Evolutionary conservation across 2,329 filamentous ascomycete genomes (phyloP).

Genomic region (Ophiostoma piceae): DNA sequence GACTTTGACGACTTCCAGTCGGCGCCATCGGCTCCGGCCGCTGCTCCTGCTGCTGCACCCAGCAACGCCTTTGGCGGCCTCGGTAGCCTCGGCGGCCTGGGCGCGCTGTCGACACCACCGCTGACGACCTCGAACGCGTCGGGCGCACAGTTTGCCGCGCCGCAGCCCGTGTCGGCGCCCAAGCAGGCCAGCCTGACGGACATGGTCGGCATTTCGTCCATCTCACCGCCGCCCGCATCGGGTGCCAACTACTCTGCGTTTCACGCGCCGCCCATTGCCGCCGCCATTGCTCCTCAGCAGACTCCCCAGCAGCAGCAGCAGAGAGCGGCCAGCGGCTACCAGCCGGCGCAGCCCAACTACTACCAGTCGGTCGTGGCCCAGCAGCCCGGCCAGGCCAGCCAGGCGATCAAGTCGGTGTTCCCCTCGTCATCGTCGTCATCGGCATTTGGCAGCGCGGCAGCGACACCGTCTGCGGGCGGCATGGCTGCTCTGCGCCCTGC

Average conservation of each 20-base stretch:
- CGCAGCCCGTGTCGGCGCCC: slow-evolving; percentile 77
- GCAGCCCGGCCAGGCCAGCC: slow-evolving; percentile 23
- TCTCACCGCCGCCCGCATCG: slow-evolving; percentile 63
- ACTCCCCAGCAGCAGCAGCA: slow-evolving; percentile 36
- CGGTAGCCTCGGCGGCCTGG: slow-evolving; percentile 40
- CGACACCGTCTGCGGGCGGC: slow-evolving; percentile 28
- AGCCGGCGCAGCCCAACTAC: slow-evolving; percentile 83
- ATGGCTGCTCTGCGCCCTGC: slow-evolving; percentile 30
- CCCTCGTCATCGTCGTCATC: slow-evolving; percentile 22
- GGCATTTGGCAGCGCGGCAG: slow-evolving; percentile 27
- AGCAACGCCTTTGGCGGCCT: slow-evolving; percentile 35
- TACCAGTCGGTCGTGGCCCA: slow-evolving; percentile 66
- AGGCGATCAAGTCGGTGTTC: slow-evolving; percentile 17
- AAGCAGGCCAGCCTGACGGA: slow-evolving; percentile 76
- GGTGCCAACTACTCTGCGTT: slow-evolving; percentile 62
- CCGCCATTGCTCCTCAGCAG: slow-evolving; percentile 26
- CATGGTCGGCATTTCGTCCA: slow-evolving; percentile 72
- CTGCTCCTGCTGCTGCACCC: slow-evolving; percentile 7
- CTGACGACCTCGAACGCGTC: slow-evolving; percentile 49
- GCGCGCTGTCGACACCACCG: slow-evolving; percentile 42
- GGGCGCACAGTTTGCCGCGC: slow-evolving; percentile 68
- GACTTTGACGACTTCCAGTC: slow-evolving; percentile 98
- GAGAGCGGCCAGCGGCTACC: slow-evolving; percentile 54
- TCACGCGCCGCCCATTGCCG: slow-evolving; percentile 42
- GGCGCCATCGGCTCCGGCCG: slow-evolving; percentile 55